Base-by-base conservation (phyloP, 805 yeast species). In the Candida boleticola region DNA sequence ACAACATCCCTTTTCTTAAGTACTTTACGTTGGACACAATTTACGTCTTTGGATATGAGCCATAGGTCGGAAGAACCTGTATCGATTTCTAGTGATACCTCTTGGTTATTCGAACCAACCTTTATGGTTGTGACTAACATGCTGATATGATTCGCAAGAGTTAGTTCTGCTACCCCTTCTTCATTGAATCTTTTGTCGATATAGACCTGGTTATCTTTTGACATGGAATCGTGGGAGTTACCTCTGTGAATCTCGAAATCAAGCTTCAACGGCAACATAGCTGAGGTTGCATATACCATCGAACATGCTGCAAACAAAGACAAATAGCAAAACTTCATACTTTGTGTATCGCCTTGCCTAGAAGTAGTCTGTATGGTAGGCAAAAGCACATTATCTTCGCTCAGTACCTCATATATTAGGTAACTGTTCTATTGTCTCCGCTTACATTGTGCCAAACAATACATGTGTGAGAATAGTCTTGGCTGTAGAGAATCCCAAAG, bases 41-140 rank as follows among this genome's bases (percentile, higher is more conserved):
- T 34, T 3, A 61, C 53, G 33, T 64, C 61, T 33, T 52, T 54
- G 16, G 65, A 47, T 66, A 64, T 47, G 26, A 58, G 50, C 63
- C 63, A 58, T 26, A 57, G 51, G 33, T 58, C 63, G 6, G 61
- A 51, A 6, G 58, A 52, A 3, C 62, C 63, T 16, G 61, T 58
- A 39, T 58, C 63, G 27, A 58, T 32, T 37, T 45, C 41, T 19
- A 52, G 56, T 5, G 46, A 43, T 26, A 57, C 44, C 14, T 49
- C 51, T 39, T 49, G 51, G 7, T 35, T 37, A 29, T 48, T 39
- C 22, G 55, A 50, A 11, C 53, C 53, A 29, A 46, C 46, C 27
- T 49, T 36, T 29, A 64, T 43, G 5, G 48, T 41, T 2, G 60
- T 52, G 52, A 59, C 42, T 44, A 64, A 64, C 43, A 60, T 64